A percentile compares a stretch with the other conserved stretches of the same genome.
These are phyloP conservation scores for Globisporangium acanthophoron DNA, from an alignment of 352 stramenopile species.

Conservation along the genomic window DNA sequence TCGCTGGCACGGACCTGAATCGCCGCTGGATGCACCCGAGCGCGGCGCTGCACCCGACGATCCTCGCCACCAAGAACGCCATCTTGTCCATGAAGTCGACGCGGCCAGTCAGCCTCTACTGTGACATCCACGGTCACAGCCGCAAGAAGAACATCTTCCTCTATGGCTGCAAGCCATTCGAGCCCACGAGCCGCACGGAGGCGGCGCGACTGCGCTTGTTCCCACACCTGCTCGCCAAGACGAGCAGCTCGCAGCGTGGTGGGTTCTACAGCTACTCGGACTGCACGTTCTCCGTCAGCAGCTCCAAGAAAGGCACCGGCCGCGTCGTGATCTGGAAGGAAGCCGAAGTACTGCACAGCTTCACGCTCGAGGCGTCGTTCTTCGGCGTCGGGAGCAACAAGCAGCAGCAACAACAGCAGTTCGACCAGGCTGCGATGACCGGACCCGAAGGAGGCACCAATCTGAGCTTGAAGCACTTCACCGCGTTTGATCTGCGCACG, in stretches of 20 bases:
- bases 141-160: slow-evolving; percentile 88
- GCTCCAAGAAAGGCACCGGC: slow-evolving; percentile 54
- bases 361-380: slow-evolving; percentile 76
- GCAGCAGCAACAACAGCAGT: slow-evolving; percentile 10
- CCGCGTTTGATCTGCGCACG: slow-evolving; percentile 36
- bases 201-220: slow-evolving; percentile 59
- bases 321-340: slow-evolving; percentile 66
- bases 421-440: not conserved
- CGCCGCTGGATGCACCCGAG: slow-evolving; percentile 59
- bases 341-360: slow-evolving; percentile 63
- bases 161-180: slow-evolving; percentile 66
- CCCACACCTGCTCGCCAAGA: slow-evolving; percentile 64
- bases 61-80: slow-evolving; percentile 71
- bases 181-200: slow-evolving; percentile 29
- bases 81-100: slow-evolving; percentile 41
- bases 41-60: slow-evolving; percentile 61
- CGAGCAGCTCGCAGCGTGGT: slow-evolving; percentile 23
- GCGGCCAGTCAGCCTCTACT: slow-evolving; percentile 65
- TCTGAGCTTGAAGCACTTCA: slow-evolving; percentile 32
- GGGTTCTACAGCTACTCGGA: slow-evolving; percentile 65
- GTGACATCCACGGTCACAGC: slow-evolving; percentile 88
- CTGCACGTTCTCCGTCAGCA: slow-evolving; percentile 65
- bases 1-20: slow-evolving; percentile 88
- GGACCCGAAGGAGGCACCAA: not conserved
- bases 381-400: slow-evolving; percentile 44